Base-by-base conservation (phyloP, 768 basidiomycete species). In the Hypholoma fasciculare region DNA sequence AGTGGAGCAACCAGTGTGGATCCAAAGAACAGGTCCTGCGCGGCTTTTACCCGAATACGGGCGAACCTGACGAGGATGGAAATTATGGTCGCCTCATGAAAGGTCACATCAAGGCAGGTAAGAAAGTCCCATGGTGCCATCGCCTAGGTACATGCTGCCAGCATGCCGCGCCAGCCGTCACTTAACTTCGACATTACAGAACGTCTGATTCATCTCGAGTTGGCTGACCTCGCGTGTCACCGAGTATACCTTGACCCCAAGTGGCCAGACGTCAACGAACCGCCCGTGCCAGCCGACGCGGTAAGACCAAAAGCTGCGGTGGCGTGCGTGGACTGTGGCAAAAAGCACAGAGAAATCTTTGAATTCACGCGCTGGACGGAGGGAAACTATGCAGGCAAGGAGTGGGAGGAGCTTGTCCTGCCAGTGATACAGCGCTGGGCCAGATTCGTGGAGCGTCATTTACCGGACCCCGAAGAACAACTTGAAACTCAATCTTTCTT, bases 371-470 rank as follows among this genome's bases (percentile, higher is more conserved):
- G 85, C 44, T 79, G 84, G 51, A 73, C 68, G 39, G 70, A 66
- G 8, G 89, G 89, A 0, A 68, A 57, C 34, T 81, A 85, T 64
- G 77, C 81, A 58, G 86, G 84, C 7, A 82, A 76, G 60, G 92
- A 93, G 70, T 93, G 88, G 87, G 87, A 91, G 53, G 59, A 71
- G 12, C 78, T 93, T 30, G 88, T 94, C 39, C 84, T 83, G 61
- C 89, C 89, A 42, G 84, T 92, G 5, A 82, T 94, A 51, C 84
- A 89, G 67, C 84, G 83, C 51, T 94, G 92, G 92, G 92, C 88
- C 2, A 74, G 59, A 26, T 94, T 90, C 69, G 79, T 83, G n/a
- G 73, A 75, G 36, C 60, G 73, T 23, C 76, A 75, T 73, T 71
- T 81, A 17, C 74, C 61, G 61, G 7, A 7, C 2, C 13, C 19